A percentile compares a stretch with the other conserved stretches of the same genome.
Conservation (phyloP, 441 rosid species). For the Populus trichocarpa region DNA sequence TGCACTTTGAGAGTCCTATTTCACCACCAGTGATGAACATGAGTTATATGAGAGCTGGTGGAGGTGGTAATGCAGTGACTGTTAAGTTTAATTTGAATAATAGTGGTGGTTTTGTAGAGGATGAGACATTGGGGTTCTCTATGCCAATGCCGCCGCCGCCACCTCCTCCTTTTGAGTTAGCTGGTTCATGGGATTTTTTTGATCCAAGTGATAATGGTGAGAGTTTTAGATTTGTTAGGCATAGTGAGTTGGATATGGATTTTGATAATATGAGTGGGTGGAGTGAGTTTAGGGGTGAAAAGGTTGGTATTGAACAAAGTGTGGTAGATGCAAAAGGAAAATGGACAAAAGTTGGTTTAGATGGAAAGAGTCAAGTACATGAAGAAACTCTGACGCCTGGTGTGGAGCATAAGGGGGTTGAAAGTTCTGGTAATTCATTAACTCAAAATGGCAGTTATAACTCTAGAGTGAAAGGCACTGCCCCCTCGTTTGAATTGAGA, state of each 20-base stretch:
- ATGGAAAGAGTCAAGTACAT: conserved; percentile 15
- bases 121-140: conserved; percentile 34
- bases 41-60: conserved; percentile 53
- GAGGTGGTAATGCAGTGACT: conserved; percentile 41
- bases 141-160: conserved; percentile 50
- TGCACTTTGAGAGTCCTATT: conserved; percentile 40
- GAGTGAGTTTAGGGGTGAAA: conserved; percentile 33
- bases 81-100: conserved; percentile 46
- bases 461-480: conserved; percentile 16
- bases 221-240: conserved; percentile 58
- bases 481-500: not conserved
- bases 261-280: conserved; percentile 43
- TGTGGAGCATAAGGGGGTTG: conserved; percentile 16
- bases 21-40: conserved; percentile 36
- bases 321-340: conserved; percentile 26
- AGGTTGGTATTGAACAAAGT: conserved; percentile 13
- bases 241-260: conserved; percentile 34
- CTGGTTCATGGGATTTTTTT: conserved; percentile 81
- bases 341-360: conserved; percentile 20
- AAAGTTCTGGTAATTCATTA: conserved; percentile 15
- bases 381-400: conserved; percentile 23
- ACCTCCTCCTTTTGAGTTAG: conserved; percentile 49
- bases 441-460: conserved; percentile 10
- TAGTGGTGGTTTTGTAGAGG: conserved; percentile 38
- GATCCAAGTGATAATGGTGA: conserved; percentile 57